phyloP scores from a whole-genome alignment of 148 eudicot genomes.

The Chenopodium berlandieri region DNA sequence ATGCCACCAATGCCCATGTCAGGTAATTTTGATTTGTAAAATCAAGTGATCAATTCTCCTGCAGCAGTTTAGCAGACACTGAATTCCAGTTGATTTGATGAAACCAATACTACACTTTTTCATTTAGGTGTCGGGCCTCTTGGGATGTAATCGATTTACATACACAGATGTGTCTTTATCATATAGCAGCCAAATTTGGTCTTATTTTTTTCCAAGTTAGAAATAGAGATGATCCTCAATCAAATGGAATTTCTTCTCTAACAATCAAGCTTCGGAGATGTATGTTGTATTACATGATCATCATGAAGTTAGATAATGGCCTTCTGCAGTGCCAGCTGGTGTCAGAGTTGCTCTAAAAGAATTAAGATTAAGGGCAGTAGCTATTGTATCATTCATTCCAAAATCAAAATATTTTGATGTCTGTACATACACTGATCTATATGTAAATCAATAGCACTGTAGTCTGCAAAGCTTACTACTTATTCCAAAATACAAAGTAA shows the following conservation, averaged over 20 bases:
- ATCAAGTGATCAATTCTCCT: neutral
- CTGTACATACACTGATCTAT: neutral
- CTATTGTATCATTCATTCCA: neutral
- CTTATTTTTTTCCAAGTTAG: neutral
- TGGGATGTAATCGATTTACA: constrained; percentile 23
- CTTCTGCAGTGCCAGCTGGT: neutral
- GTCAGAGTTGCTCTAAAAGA: neutral
- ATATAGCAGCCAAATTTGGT: neutral
- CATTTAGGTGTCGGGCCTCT: constrained; percentile 34
- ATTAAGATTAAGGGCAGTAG: neutral
- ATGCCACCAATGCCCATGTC: constrained; percentile 56
- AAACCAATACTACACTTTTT: neutral
- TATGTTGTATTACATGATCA: neutral
- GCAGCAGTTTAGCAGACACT: neutral
- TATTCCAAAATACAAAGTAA: neutral
- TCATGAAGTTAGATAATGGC: neutral
- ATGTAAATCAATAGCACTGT: neutral
- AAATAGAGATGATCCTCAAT: constrained; percentile 1
- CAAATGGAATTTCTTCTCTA: neutral
- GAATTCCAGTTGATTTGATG: neutral
- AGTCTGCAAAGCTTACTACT: neutral
- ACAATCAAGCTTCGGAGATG: neutral
- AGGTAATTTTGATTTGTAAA: constrained; percentile 34
- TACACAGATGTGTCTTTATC: neutral
- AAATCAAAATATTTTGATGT: neutral